Evolutionary conservation across 2,329 filamentous ascomycete genomes (phyloP), one percentile per base, ranked within the genome.

Genomic region (Shiraia sp.): DNA sequence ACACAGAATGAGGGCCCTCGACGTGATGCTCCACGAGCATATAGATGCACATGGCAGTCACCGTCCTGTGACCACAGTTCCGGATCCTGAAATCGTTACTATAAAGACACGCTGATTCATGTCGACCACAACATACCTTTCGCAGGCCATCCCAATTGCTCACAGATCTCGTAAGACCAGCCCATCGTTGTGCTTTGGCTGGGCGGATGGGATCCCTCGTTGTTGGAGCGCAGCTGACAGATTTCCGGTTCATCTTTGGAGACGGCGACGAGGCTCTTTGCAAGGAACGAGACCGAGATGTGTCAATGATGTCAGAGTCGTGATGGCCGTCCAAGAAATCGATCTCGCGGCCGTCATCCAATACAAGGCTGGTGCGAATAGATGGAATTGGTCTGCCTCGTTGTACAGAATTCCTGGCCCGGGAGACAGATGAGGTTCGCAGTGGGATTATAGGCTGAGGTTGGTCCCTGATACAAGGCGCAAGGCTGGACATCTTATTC

Each of bases 11-110:
- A 82, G 1, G 87, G 83, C 0, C 83, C 83, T 53, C 81, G 74
- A 42, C 75, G 77, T 3, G 85, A 87, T 40, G 82, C 79, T 27
- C 83, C 84, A 49, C 77, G 75, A n/a, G 71, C 79, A 56, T 88
- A 84, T 0, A 91, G 73, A 65, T 90, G 78, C 1, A 91, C 76
- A 12, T 82, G 74, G 55, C 87, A 90, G 59, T 90, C 82, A 10
- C 84, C 87, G 49, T 83, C 70, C 9, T 77, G 73, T 46, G 78
- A 76, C 84, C 84, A 91, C 2, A 92, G 73, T 51, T 90, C 87
- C 2, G 79, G 74, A 53, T 91, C 87, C 87, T 90, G 19, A 15
- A 22, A 10, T 7, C 24, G 36, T 54, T 37, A 50, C 46, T 23
- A 35, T 26, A 23, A 40, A 32, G 27, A n/a, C 13, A 15, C 13